These are phyloP conservation scores for Monosporozyma siamensis DNA, from an alignment of 805 yeast species.

Conservation along the genomic window DNA sequence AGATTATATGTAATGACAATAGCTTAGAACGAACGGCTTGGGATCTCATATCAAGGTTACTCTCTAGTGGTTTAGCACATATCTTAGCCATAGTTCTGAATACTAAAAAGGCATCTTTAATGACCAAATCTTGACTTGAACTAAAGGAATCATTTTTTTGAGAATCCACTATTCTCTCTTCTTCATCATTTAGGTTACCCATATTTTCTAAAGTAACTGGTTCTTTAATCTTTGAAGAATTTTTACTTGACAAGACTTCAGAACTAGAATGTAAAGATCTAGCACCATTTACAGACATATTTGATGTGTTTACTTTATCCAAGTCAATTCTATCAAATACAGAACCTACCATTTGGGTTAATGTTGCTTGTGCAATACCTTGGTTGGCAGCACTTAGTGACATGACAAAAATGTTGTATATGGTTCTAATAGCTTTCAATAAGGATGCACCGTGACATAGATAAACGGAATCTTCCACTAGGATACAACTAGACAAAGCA, in stretches of 20 bases:
- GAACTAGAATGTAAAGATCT: conserved; percentile 16
- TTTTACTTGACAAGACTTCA: conserved; percentile 19
- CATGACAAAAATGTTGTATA: conserved; percentile 82
- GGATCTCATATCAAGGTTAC: conserved; percentile 75
- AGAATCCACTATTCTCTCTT: conserved; percentile 44
- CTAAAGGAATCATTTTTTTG: conserved; percentile 12
- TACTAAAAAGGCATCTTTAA: conserved; percentile 86
- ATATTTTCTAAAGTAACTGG: conserved; percentile 52
- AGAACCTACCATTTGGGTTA: conserved; percentile 81
- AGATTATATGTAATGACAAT: conserved; percentile 78
- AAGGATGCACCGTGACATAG: conserved; percentile 75
- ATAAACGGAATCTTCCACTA: conserved; percentile 70
- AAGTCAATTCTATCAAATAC: conserved; percentile 60
- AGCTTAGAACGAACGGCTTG: conserved; percentile 89
- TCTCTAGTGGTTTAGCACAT: conserved; percentile 75
- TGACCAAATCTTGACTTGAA: conserved; percentile 50
- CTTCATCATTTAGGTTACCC: conserved; percentile 48
- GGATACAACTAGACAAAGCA: conserved; percentile 80
- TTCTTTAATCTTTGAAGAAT: not conserved
- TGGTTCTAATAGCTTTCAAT: conserved; percentile 83
- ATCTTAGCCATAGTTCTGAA: conserved; percentile 93
- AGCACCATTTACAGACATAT: conserved; percentile 3
- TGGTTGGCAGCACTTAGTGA: conserved; percentile 79
- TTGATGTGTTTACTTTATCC: conserved; percentile 7
- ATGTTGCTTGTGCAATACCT: conserved; percentile 88